Percentiles rank a stretch among this genome's conserved stretches.
phyloP scores from a whole-genome alignment of 352 stramenopile species.

The Globisporangium takayamanum region DNA sequence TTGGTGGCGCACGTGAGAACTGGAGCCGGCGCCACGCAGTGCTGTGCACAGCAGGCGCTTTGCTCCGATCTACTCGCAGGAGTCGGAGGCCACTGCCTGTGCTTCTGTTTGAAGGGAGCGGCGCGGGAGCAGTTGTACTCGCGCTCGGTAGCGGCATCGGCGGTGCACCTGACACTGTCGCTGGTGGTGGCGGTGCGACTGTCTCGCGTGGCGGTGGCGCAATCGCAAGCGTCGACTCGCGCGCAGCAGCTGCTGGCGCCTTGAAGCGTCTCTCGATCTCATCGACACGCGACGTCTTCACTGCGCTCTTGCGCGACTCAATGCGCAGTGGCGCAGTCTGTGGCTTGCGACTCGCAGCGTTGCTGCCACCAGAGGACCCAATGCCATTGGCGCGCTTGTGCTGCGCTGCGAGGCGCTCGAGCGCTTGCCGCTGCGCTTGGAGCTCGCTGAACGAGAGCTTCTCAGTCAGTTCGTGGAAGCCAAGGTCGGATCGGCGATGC shows the following conservation, averaged over 20 bases:
- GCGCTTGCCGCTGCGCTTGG: constrained; percentile 13
- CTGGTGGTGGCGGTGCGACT: not conserved
- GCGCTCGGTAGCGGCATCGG: too few species aligned
- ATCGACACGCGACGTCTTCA: constrained; percentile 8
- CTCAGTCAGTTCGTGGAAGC: constrained; percentile 7
- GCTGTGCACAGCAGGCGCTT: constrained; percentile 17
- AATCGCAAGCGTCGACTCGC: not conserved
- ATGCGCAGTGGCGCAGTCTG: constrained; percentile 1
- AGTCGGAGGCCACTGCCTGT: constrained; percentile 1
- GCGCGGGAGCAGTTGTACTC: too few species aligned
- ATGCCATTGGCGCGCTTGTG: constrained; percentile 18
- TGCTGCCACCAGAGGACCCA: not conserved
- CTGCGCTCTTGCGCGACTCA: constrained; percentile 11
- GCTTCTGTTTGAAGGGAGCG: too few species aligned
- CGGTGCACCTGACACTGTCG: not conserved
- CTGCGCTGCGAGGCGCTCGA: constrained; percentile 17
- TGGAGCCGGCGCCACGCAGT: constrained; percentile 21
- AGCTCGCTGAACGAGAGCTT: constrained; percentile 18
- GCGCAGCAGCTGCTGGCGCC: not conserved
- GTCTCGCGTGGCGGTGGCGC: constrained; percentile 1
- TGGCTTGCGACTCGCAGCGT: not conserved
- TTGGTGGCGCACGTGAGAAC: constrained; percentile 16
- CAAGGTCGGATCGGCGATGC: constrained; percentile 3
- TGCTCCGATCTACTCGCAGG: constrained; percentile 1
- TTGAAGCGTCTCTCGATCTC: constrained; percentile 10